Base-by-base conservation (phyloP, 352 stramenopile species). In the Phytophthora citricola region DNA sequence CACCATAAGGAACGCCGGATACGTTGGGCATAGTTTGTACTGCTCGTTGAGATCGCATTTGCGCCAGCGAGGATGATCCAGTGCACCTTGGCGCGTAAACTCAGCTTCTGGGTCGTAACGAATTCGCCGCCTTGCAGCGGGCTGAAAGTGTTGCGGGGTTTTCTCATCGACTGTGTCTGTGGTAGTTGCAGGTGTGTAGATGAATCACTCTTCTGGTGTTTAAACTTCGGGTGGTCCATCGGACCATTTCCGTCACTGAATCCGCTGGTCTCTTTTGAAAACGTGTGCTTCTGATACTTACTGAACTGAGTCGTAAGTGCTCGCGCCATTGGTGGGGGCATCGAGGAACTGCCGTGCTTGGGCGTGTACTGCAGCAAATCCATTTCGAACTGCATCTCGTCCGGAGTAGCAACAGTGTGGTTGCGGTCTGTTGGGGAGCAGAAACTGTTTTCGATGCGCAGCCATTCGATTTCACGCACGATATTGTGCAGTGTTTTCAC, bases 371-470 rank as follows among this genome's bases (percentile, higher is more conserved):
- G 78, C 40, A 78, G 75, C 39, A 87, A 49, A 46, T 90, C 80
- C 36, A 85, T 72, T 58, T 92, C 83, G 4, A 79, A 68, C 47
- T 87, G 74, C 55, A 90, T 64, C 15, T 91, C 82, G 32, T 87
- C 81, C 0, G 41, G 57, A 34, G 64, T 68, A 14, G 83, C 68
- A 22, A 87, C 63, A n/a, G 64, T 65, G 63, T 94, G 86, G 48
- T 93, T 93, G 9, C 91, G 58, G 55, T 95, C 85, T 15, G 75
- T 78, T 8, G 87, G 84, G 0, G 84, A 85, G 58, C 85, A 95
- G 29, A 95, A 95, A 32, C 79, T 90, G 71, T 95, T 95, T 69
- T 95, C 87, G 32, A 92, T 62, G 17, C 81, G 87, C 34, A 95
- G 78, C 87, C 87, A 95, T 39, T 93, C 84, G 51, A 95, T 92